Percentiles rank a stretch among this genome's conserved stretches.
Conservation (phyloP, 148 eudicot genomes). For the Cornus kousa region DNA sequence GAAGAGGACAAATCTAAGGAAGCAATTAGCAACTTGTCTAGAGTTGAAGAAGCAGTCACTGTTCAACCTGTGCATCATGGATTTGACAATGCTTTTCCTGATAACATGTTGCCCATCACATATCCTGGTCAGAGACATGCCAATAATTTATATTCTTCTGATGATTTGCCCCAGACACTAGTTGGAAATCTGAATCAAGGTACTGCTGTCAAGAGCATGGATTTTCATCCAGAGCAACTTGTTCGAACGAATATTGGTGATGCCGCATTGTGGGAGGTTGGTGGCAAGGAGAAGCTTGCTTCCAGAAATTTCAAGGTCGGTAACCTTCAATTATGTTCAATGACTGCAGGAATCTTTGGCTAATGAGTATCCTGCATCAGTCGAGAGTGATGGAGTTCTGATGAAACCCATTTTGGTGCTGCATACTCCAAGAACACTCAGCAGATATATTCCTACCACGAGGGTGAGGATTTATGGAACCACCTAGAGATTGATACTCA, state of each 20-base stretch:
- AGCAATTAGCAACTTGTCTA: too few species aligned
- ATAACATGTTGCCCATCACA: too few species aligned
- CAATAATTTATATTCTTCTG: too few species aligned
- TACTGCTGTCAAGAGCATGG: slow-evolving; percentile 64
- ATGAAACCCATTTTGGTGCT: slow-evolving; percentile 58
- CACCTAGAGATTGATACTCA: slow-evolving; percentile 73
- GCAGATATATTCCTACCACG: slow-evolving; percentile 50
- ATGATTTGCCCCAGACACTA: too few species aligned
- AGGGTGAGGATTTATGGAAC: slow-evolving; percentile 40
- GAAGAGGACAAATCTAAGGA: too few species aligned
- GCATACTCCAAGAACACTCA: slow-evolving; percentile 65
- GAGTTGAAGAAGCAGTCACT: too few species aligned
- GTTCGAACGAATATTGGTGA: slow-evolving; percentile 73
- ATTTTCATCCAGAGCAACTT: slow-evolving; percentile 65
- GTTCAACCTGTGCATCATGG: too few species aligned
- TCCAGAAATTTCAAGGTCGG: slow-evolving; percentile 54
- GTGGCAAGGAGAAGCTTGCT: slow-evolving; percentile 39
- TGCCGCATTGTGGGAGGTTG: slow-evolving; percentile 55
- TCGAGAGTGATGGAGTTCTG: slow-evolving; percentile 72
- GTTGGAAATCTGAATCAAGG: too few species aligned
- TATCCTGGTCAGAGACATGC: too few species aligned
- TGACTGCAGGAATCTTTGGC: slow-evolving; percentile 46
- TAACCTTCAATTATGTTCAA: slow-evolving; percentile 48
- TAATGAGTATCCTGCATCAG: slow-evolving; percentile 46
- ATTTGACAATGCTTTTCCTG: too few species aligned